A percentile compares a stretch with the other conserved stretches of the same genome.
Conservation (phyloP, 2,329 filamentous ascomycete genomes). For the Cordyceps javanica region DNA sequence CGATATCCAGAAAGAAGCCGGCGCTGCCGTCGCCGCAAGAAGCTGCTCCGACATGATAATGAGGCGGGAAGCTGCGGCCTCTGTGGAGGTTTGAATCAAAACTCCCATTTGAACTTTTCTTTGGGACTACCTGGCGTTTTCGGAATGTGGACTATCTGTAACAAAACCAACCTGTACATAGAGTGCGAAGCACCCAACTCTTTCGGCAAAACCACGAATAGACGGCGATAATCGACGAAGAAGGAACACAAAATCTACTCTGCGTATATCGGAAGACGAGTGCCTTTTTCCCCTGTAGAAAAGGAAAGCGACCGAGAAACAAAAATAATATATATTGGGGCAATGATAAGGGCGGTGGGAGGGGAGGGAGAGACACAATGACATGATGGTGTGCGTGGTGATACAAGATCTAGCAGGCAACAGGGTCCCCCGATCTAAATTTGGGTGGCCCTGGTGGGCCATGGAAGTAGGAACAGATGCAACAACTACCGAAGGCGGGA, state of each 20-base stretch:
- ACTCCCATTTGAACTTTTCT: no score
- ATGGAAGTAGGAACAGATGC: neutral
- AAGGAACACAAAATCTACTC: neutral
- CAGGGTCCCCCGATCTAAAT: neutral
- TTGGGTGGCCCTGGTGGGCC: neutral
- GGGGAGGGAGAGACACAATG: neutral
- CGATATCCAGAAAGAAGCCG: conserved; percentile 50
- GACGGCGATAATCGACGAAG: no score
- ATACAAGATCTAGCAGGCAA: conserved; percentile 4
- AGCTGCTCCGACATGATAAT: conserved; percentile 12
- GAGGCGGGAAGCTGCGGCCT: neutral
- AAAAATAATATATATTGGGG: no score
- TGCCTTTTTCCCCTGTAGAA: no score
- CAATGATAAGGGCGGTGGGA: no score
- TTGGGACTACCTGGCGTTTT: no score
- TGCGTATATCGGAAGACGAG: neutral
- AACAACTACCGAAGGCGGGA: neutral
- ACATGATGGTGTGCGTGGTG: neutral
- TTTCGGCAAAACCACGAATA: conserved; percentile 5
- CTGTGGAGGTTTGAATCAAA: no score
- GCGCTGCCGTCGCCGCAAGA: conserved; percentile 36
- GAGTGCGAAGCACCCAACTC: neutral
- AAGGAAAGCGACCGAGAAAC: neutral
- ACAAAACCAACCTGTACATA: neutral
- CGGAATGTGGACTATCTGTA: neutral